These are phyloP conservation scores for Leccinum rimulosum DNA, from an alignment of 768 basidiomycete genomes.

Conservation along the genomic window DNA sequence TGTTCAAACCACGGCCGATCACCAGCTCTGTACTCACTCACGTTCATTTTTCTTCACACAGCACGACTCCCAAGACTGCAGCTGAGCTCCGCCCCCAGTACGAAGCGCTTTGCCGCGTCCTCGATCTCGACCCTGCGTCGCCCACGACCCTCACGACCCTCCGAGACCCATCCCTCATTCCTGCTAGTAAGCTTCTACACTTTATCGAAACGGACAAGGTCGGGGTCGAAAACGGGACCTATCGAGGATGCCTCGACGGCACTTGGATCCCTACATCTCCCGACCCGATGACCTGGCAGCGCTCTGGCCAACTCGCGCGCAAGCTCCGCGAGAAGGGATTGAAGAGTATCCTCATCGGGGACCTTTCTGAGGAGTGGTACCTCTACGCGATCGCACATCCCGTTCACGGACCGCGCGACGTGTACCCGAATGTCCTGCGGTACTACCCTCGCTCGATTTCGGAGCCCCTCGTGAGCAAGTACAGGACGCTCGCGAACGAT, in stretches of 20 bases:
- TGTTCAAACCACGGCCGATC: neutral
- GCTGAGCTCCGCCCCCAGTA: slow-evolving; percentile 60
- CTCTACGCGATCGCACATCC: slow-evolving; percentile 72
- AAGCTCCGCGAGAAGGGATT: slow-evolving; percentile 57
- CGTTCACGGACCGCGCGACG: slow-evolving; percentile 46
- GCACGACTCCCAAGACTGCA: slow-evolving; percentile 58
- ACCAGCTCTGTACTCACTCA: neutral
- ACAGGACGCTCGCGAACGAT: slow-evolving; percentile 39
- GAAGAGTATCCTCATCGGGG: slow-evolving; percentile 61
- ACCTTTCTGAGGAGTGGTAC: slow-evolving; percentile 75
- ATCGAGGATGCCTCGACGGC: slow-evolving; percentile 62
- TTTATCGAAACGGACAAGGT: slow-evolving; percentile 57
- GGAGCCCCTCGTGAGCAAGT: slow-evolving; percentile 42
- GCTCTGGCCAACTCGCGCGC: slow-evolving; percentile 54
- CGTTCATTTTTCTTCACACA: slow-evolving; percentile 16
- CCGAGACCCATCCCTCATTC: slow-evolving; percentile 45
- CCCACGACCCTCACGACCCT: slow-evolving; percentile 50
- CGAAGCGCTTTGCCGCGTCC: slow-evolving; percentile 53
- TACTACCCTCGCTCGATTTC: slow-evolving; percentile 57
- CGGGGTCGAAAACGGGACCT: slow-evolving; percentile 56
- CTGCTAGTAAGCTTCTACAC: slow-evolving; percentile 49
- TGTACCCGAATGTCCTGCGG: slow-evolving; percentile 54
- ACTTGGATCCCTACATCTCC: slow-evolving; percentile 54
- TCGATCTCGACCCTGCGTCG: slow-evolving; percentile 52
- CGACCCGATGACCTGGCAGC: slow-evolving; percentile 69